These are phyloP conservation scores for Conticribra weissflogii DNA, from an alignment of 108 stramenopile species.

Conservation along the genomic window DNA sequence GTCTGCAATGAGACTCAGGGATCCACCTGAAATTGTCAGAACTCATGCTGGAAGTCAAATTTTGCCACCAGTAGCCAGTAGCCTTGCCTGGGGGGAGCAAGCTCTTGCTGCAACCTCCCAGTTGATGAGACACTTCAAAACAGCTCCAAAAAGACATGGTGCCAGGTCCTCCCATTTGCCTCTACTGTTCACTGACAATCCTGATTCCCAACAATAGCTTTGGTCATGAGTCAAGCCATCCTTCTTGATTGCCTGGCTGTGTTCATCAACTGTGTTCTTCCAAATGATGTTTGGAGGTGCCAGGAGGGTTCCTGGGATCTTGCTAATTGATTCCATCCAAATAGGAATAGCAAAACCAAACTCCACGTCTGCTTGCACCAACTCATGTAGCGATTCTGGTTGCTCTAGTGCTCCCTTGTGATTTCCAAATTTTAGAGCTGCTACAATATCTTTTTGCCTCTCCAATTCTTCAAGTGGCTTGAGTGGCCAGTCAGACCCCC, in stretches of 20 bases:
- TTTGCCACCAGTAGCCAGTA: neutral
- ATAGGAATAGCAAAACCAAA: conserved; percentile 7
- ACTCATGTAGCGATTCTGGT: neutral
- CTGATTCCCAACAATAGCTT: conserved; percentile 12
- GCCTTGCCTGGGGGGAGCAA: neutral
- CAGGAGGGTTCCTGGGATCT: conserved; percentile 7
- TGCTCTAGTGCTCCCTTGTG: conserved; percentile 19
- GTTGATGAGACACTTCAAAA: neutral
- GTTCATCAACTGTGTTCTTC: conserved; percentile 15
- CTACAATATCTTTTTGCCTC: conserved; percentile 12
- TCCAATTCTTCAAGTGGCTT: neutral
- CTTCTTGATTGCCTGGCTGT: neutral
- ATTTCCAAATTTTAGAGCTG: conserved; percentile 14
- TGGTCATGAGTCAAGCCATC: conserved; percentile 27
- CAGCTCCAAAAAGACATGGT: conserved; percentile 11
- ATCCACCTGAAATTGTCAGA: neutral
- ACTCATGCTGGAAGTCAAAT: conserved; percentile 7
- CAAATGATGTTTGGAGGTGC: conserved; percentile 14
- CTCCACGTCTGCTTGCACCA: conserved; percentile 7
- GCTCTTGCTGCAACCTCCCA: neutral
- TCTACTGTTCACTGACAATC: conserved; percentile 12
- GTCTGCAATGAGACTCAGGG: conserved; percentile 9
- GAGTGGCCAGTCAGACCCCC: conserved; percentile 17
- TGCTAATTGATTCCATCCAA: neutral
- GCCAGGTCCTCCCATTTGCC: neutral